Evolutionary conservation across 2,329 filamentous ascomycete genomes (phyloP), one percentile per base, ranked within the genome.

Genomic region (Fusarium coffeatum): DNA sequence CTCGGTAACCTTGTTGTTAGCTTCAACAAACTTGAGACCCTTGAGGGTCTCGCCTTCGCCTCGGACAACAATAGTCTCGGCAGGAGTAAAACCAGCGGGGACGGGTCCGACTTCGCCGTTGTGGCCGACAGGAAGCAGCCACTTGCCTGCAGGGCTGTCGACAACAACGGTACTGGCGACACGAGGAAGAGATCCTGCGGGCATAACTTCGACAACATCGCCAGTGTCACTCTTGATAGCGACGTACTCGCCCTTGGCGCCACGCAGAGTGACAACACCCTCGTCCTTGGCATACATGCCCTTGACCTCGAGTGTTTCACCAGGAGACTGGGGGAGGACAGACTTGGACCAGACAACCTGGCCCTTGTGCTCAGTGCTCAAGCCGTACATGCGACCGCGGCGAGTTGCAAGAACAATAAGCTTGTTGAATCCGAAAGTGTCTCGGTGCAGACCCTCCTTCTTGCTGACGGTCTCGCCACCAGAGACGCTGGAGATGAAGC

Each of bases 401-500:
- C 88, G 86, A 3, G 94, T 97, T 8, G 91, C 94, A 53, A 97
- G 83, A 60, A 98, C 84, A 8, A 94, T 87, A 32, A 95, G 83
- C 80, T 97, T 97, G 78, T 93, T 91, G 80, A 98, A 95, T 7
- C 95, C 95, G 78, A 98, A 98, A 41, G 86, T 88, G 74, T 96
- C 92, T 18, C 89, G 86, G 20, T 83, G 81, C n/a, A 91, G 82
- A 9, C 84, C 83, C 28, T 83, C 79, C 22, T 80, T 80, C 22
- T 80, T 80, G 15, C 76, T 80, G 2, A 80, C 75, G 18, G 84
- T 81, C 11, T 86, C 84, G 1, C 87, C 87, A 32, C 89, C 88
- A 11, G 90, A 76, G 18, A 93, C 83, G 69, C 88, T 90, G 65
- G 87, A 87, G 5, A 94, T 75, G 16, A 98, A 81, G 25, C 90